Conservation (phyloP, 768 basidiomycete genomes). For the Basidioascus undulatus region DNA sequence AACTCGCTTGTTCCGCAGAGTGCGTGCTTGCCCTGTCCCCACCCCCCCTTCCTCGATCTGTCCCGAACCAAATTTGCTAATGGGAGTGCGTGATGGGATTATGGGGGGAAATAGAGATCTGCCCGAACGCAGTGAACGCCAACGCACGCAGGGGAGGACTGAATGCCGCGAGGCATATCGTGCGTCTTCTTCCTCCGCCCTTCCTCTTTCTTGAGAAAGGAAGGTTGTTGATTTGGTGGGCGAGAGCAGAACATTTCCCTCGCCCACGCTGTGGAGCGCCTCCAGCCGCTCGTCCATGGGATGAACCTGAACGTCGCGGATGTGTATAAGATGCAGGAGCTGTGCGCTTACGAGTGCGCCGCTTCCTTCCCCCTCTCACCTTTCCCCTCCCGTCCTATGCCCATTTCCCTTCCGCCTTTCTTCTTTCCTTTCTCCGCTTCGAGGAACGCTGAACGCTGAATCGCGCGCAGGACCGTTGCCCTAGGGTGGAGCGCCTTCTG, state of each 20-base stretch:
- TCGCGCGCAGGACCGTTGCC: constrained; percentile 29
- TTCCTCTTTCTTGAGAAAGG: background rate
- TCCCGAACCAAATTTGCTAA: background rate
- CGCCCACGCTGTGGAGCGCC: constrained; percentile 32
- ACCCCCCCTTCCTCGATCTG: background rate
- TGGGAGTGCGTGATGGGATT: too few species aligned
- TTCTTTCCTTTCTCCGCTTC: too few species aligned
- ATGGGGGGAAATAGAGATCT: constrained; percentile 17
- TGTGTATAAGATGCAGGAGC: constrained; percentile 30
- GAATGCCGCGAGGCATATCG: constrained; percentile 7
- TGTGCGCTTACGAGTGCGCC: constrained; percentile 78
- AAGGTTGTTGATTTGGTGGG: constrained; percentile 9
- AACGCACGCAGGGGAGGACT: constrained; percentile 16
- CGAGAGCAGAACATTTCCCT: constrained; percentile 33
- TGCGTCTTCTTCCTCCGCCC: background rate
- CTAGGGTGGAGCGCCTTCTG: constrained; percentile 22
- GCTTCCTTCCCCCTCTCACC: too few species aligned
- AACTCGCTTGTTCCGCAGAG: constrained; percentile 26
- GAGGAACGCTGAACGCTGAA: background rate
- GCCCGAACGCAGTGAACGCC: constrained; percentile 40
- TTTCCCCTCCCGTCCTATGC: too few species aligned
- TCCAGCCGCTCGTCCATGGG: constrained; percentile 21
- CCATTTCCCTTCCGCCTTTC: too few species aligned
- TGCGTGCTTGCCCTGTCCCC: constrained; percentile 6
- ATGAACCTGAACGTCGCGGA: constrained; percentile 38